Evolutionary conservation across 164 flowering plant genomes (phyloP).

Genomic region (Liriodendron chinense): DNA sequence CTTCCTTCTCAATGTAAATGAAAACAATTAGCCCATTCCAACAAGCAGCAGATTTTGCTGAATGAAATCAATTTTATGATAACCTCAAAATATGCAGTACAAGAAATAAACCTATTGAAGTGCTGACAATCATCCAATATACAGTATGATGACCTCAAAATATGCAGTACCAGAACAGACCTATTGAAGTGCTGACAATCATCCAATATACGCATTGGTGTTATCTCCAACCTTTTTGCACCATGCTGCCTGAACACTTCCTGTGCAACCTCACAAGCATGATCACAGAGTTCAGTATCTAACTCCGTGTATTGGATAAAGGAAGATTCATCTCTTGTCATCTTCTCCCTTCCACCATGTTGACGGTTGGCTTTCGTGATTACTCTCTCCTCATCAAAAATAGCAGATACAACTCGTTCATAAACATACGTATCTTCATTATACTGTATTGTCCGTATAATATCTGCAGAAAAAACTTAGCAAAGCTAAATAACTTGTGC

Average conservation of each 20-base stretch:
- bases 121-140: slow-evolving; percentile 43
- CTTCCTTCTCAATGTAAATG: slow-evolving; percentile 42
- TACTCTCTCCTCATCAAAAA: slow-evolving; percentile 66
- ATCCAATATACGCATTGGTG: slow-evolving; percentile 57
- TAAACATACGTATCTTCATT: slow-evolving; percentile 77
- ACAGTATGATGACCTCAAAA: neutral
- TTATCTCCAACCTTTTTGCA: slow-evolving; percentile 75
- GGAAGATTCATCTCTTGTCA: slow-evolving; percentile 31
- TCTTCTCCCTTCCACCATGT: slow-evolving; percentile 35
- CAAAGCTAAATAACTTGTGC: neutral
- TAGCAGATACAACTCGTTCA: slow-evolving; percentile 73
- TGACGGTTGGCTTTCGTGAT: slow-evolving; percentile 42
- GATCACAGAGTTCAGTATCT: slow-evolving; percentile 60
- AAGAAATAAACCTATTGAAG: slow-evolving; percentile 45
- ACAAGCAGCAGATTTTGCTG: neutral
- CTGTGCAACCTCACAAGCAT: slow-evolving; percentile 48
- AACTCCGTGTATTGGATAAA: slow-evolving; percentile 50
- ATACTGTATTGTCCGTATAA: slow-evolving; percentile 65
- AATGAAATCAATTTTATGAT: neutral
- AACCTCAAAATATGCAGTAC: neutral
- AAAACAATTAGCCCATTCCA: slow-evolving; percentile 9
- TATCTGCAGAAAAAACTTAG: slow-evolving; percentile 40
- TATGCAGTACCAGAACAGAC: slow-evolving; percentile 28
- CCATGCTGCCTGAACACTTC: slow-evolving; percentile 72
- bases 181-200: slow-evolving; percentile 51